These are phyloP conservation scores for Dendrocalamus latiflorus DNA, from an alignment of 202 grass and related monocot genomes.

Conservation along the genomic window DNA sequence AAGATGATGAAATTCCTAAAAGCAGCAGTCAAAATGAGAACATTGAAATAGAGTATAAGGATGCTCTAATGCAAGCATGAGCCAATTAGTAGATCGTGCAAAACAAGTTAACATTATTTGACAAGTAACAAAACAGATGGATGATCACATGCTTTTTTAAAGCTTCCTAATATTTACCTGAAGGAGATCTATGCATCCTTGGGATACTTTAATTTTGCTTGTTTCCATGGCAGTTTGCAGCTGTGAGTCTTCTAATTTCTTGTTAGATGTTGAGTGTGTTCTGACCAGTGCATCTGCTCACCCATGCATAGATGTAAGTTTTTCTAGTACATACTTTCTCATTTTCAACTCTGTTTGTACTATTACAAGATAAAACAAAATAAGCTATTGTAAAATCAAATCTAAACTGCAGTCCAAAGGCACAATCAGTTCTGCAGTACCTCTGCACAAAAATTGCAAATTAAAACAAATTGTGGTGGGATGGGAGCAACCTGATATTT, in stretches of 20 bases:
- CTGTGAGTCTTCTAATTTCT: constrained; percentile 49
- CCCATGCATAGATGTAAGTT: constrained; percentile 29
- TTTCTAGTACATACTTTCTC: neutral
- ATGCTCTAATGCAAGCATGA: neutral
- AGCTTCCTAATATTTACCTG: constrained; percentile 57
- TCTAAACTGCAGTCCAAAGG: neutral
- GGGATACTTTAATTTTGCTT: constrained; percentile 69
- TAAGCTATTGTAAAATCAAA: constrained; percentile 25
- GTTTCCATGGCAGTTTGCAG: constrained; percentile 74
- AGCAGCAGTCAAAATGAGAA: constrained; percentile 24
- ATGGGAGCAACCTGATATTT: constrained; percentile 72
- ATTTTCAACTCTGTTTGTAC: constrained; percentile 2
- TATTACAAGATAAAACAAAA: constrained; percentile 24
- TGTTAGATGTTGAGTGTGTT: constrained; percentile 44
- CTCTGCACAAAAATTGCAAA: constrained; percentile 10
- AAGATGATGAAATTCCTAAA: constrained; percentile 86
- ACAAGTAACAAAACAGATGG: constrained; percentile 11
- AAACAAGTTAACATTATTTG: constrained; percentile 14
- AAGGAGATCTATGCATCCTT: constrained; percentile 91
- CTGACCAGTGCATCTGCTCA: constrained; percentile 65
- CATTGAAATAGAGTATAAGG: constrained; percentile 14
- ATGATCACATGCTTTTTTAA: neutral
- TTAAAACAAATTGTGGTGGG: constrained; percentile 15
- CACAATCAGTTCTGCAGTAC: constrained; percentile 17
- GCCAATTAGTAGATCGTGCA: constrained; percentile 3